A percentile compares a stretch with the other conserved stretches of the same genome.
These are phyloP conservation scores for Hansenula lynferdii DNA, from an alignment of 1,139 yeast species.

Conservation along the genomic window DNA sequence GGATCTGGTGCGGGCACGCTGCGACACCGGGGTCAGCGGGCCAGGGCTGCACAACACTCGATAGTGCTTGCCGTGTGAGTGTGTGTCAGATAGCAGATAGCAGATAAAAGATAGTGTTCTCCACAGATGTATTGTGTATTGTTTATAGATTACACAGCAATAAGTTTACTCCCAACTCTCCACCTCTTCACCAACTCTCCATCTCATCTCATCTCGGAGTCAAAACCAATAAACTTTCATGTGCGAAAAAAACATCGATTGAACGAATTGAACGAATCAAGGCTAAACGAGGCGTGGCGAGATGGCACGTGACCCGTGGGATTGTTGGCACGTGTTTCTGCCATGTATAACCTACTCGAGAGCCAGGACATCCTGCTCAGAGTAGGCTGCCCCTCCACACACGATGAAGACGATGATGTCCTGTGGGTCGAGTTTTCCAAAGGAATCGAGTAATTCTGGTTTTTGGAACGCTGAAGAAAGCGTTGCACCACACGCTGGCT, in stretches of 20 bases:
- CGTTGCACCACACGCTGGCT: conserved; percentile 1
- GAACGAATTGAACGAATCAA: no score
- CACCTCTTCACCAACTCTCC: no score
- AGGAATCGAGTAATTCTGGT: neutral
- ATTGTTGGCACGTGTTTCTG: neutral
- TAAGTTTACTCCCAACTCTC: no score
- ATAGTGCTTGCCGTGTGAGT: no score
- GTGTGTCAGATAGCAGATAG: no score
- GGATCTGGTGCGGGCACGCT: no score
- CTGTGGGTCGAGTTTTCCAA: neutral
- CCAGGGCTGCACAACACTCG: no score
- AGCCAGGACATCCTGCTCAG: neutral
- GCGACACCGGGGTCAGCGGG: no score
- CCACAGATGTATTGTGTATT: no score
- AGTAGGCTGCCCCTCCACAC: neutral
- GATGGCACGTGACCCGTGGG: neutral
- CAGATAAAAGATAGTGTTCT: no score
- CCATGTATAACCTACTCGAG: neutral
- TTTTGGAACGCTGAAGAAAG: neutral
- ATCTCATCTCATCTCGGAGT: neutral
- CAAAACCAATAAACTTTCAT: neutral
- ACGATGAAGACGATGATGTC: neutral
- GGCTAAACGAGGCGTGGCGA: neutral
- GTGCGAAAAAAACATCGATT: neutral
- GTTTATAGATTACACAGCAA: no score